These are phyloP conservation scores for Pythium myriotylum DNA, from an alignment of 352 stramenopile species.

Conservation along the genomic window DNA sequence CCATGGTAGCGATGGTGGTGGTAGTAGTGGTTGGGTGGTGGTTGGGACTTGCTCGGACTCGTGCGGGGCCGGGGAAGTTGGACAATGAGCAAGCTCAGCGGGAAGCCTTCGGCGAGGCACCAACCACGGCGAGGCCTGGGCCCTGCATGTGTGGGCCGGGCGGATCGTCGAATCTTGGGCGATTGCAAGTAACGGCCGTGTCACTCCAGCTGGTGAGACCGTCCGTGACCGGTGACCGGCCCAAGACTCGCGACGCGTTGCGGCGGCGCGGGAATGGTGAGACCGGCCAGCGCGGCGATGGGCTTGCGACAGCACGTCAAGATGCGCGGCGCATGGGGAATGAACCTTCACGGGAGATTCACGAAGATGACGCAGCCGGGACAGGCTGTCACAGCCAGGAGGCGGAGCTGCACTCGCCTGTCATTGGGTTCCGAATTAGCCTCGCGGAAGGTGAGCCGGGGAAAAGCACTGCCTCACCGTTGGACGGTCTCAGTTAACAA, in stretches of 20 bases:
- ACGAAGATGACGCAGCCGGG: not conserved
- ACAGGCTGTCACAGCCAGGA: not conserved
- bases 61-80: constrained; percentile 14
- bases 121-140: not conserved
- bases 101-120: not conserved
- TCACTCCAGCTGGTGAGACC: no score
- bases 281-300: not conserved
- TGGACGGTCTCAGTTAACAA: not conserved
- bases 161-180: not conserved
- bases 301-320: not conserved
- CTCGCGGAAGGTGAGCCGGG: not conserved
- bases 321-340: not conserved
- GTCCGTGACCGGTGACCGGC: not conserved
- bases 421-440: not conserved
- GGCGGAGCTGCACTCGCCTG: not conserved
- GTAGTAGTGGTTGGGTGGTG: not conserved
- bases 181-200: not conserved
- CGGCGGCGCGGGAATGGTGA: not conserved
- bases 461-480: not conserved
- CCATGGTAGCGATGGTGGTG: constrained; percentile 8
- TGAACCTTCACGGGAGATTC: not conserved
- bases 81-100: constrained; percentile 10
- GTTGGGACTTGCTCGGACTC: constrained; percentile 10
- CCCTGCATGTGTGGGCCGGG: not conserved
- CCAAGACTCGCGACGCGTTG: not conserved